These are phyloP conservation scores for Serendipita vermifera DNA, from an alignment of 768 basidiomycete species.

Conservation along the genomic window DNA sequence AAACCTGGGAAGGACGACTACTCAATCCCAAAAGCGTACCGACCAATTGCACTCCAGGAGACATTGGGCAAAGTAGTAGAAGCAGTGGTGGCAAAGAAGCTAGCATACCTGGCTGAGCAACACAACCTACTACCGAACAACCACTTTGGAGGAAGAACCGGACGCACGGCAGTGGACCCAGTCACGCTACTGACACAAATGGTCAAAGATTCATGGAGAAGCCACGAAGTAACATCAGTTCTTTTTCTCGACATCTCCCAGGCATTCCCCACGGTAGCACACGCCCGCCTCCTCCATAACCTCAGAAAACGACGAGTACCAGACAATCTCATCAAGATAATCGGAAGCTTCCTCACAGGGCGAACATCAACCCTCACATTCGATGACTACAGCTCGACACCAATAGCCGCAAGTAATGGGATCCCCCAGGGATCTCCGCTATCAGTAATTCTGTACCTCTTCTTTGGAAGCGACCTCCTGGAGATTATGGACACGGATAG, in stretches of 20 bases:
- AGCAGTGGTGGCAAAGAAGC: neutral
- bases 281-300: constrained; percentile 1
- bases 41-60: constrained; percentile 11
- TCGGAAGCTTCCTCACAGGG: neutral
- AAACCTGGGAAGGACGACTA: constrained; percentile 15
- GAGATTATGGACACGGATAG: neutral
- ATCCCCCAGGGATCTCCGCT: neutral
- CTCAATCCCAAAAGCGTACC: constrained; percentile 11
- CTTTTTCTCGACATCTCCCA: neutral
- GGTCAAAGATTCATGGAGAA: neutral
- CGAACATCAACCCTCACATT: neutral
- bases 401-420: neutral
- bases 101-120: neutral
- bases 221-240: neutral
- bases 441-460: neutral
- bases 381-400: neutral
- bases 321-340: neutral
- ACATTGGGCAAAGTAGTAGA: neutral
- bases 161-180: neutral
- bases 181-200: neutral
- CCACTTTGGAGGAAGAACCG: neutral
- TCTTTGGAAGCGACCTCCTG: neutral
- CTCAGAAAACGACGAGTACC: neutral
- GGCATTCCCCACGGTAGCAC: neutral
- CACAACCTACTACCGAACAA: neutral